These are phyloP conservation scores for Pythium aristosporum DNA, from an alignment of 352 stramenopile species.

Conservation along the genomic window DNA sequence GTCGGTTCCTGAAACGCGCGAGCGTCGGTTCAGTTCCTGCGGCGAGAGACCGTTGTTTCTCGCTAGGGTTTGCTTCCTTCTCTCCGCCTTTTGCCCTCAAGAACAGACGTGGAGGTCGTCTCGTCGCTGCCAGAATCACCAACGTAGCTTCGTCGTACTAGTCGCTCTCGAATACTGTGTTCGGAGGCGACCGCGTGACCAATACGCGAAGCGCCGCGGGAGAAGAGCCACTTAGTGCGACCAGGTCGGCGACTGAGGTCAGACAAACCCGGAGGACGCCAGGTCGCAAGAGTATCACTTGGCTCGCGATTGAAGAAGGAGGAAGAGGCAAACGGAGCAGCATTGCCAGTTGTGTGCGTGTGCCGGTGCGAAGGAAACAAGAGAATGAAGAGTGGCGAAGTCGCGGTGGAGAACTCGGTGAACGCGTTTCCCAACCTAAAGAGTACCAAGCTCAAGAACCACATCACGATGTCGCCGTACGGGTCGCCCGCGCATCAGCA, in stretches of 20 bases:
- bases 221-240: conserved; percentile 12
- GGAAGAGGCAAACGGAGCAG: conserved; percentile 1
- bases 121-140: neutral
- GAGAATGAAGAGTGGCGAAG: conserved; percentile 36
- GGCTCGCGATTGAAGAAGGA: neutral
- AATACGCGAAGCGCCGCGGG: conserved; percentile 13
- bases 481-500: conserved; percentile 7
- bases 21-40: conserved; percentile 6
- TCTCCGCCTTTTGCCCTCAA: neutral
- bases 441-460: conserved; percentile 20
- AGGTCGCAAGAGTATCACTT: conserved; percentile 10
- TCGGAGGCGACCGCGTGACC: too few species aligned
- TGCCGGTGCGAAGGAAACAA: neutral
- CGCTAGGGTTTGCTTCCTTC: neutral
- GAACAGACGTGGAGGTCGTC: neutral
- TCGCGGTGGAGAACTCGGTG: conserved; percentile 39
- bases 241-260: conserved; percentile 6
- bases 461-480: neutral
- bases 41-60: conserved; percentile 5
- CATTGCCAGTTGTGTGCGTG: neutral
- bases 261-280: conserved; percentile 10
- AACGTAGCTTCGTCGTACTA: neutral
- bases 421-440: conserved; percentile 30
- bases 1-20: neutral
- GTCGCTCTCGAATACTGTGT: neutral